Conservation (phyloP, 768 basidiomycete genomes). For the Plicaturopsis crispa region DNA sequence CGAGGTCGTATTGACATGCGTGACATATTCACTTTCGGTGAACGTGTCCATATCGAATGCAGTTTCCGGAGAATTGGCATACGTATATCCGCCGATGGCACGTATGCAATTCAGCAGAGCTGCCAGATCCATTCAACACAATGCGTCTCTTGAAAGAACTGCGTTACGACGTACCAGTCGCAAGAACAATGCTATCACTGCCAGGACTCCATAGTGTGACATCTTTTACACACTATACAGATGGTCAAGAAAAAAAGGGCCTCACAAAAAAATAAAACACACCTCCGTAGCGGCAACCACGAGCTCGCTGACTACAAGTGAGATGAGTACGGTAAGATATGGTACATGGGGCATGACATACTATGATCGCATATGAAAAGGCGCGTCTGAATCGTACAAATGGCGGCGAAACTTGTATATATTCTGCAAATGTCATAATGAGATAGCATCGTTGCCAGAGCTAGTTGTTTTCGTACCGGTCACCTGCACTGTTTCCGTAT, state of each 20-base stretch:
- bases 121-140: constrained; percentile 10
- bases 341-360: constrained; percentile 22
- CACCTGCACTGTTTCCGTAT: constrained; percentile 60
- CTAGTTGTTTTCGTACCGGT: constrained; percentile 34
- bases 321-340: constrained; percentile 1
- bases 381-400: constrained; percentile 45
- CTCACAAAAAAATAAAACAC: constrained; percentile 2
- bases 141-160: constrained; percentile 2
- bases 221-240: constrained; percentile 45
- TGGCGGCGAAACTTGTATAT: constrained; percentile 53
- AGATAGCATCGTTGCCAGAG: neutral
- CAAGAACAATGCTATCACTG: constrained; percentile 44
- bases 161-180: constrained; percentile 33
- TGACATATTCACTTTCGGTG: constrained; percentile 45
- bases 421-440: constrained; percentile 28
- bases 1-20: constrained; percentile 31
- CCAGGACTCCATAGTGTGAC: constrained; percentile 48
- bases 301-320: constrained; percentile 46
- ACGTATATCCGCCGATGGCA: constrained; percentile 55
- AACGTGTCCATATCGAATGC: constrained; percentile 57
- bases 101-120: constrained; percentile 59
- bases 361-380: constrained; percentile 57
- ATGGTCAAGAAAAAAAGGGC: constrained; percentile 1
- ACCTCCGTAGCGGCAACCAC: constrained; percentile 57
- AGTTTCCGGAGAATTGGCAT: constrained; percentile 37